These are phyloP conservation scores for Tolypocladium tropicale DNA, from an alignment of 2,329 filamentous ascomycete genomes.

Conservation along the genomic window DNA sequence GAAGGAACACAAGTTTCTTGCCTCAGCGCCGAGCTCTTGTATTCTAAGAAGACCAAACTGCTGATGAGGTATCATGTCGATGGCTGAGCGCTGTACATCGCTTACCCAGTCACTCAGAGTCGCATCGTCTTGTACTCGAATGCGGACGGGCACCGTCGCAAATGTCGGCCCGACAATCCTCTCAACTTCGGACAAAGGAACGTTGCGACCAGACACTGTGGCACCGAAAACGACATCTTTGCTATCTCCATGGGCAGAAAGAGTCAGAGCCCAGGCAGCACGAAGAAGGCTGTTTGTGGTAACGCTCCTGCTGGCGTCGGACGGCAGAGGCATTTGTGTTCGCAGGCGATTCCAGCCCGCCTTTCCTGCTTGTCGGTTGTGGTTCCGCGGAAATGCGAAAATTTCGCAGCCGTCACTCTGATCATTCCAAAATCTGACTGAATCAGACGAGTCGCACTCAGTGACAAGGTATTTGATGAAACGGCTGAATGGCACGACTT, in stretches of 20 bases:
- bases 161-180: not conserved
- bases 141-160: not conserved
- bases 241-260: not conserved
- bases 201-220: not conserved
- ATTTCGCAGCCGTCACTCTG: not conserved
- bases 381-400: not conserved
- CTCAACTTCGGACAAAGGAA: not conserved
- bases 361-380: too few species aligned
- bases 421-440: not conserved
- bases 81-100: not conserved
- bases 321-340: not conserved
- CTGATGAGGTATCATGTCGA: not conserved
- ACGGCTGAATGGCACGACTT: not conserved
- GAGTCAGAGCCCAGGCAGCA: not conserved
- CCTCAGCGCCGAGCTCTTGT: not conserved
- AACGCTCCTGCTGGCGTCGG: not conserved
- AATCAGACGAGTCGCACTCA: not conserved
- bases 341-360: not conserved
- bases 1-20: not conserved
- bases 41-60: slow-evolving; percentile 2
- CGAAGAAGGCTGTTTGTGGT: not conserved
- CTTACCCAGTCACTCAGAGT: not conserved
- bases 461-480: not conserved
- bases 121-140: not conserved
- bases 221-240: not conserved